Percentiles rank a stretch among this genome's conserved stretches.
phyloP scores from a whole-genome alignment of 768 basidiomycete species.

The Naganishia onofrii region DNA sequence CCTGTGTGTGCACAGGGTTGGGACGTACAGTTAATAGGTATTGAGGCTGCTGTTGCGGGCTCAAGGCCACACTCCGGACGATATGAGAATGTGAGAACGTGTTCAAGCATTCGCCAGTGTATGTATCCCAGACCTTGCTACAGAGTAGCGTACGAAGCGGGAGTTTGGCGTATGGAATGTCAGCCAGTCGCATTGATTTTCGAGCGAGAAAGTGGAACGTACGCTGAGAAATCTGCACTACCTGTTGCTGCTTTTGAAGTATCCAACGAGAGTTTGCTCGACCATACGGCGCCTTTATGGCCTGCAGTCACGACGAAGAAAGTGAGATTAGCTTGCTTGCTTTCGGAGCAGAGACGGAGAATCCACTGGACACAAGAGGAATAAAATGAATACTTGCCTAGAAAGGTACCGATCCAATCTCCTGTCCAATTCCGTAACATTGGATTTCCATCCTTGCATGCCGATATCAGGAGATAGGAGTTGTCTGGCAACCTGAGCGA shows the following conservation, averaged over 20 bases:
- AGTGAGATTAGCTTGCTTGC: neutral
- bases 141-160: neutral
- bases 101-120: constrained; percentile 77
- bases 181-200: no score
- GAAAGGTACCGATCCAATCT: constrained; percentile 85
- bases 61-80: constrained; percentile 88
- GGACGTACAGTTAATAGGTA: constrained; percentile 49
- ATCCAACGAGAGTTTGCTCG: constrained; percentile 82
- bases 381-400: constrained; percentile 44
- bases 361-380: neutral
- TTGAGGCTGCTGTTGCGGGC: constrained; percentile 56
- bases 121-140: constrained; percentile 96
- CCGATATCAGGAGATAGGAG: constrained; percentile 84
- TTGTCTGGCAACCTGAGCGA: constrained; percentile 70
- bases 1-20: neutral
- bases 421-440: constrained; percentile 97
- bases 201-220: constrained; percentile 46
- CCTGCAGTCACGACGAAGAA: constrained; percentile 35
- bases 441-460: constrained; percentile 98
- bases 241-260: constrained; percentile 82
- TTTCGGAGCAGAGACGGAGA: neutral
- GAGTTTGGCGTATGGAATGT: no score
- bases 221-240: constrained; percentile 98
- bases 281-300: constrained; percentile 88
- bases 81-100: constrained; percentile 99